Base-by-base conservation (phyloP, 257 asterid species). In the Ajuga chamaepitys region DNA sequence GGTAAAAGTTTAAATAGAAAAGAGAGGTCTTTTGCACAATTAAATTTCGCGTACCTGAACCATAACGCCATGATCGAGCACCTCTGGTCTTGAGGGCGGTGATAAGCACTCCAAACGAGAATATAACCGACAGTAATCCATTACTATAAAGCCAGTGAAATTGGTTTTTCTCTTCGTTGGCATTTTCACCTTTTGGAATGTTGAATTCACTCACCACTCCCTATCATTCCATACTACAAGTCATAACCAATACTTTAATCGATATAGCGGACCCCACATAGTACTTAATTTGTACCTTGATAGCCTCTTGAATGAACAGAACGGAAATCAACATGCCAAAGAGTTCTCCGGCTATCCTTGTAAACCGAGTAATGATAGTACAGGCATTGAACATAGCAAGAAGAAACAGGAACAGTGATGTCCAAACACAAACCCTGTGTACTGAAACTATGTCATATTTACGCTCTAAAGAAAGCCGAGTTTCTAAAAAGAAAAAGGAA, bases 301-400 rank as follows among this genome's bases (percentile, higher is more conserved):
- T 82, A 53, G 96, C 98, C 70, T 88, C 95, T 72, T 88, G 96
- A 58, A 88, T 64, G 85, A 91, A 88, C n/a, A 91, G 94, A 70
- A 88, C 87, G 1, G 88, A 74, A 50, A 91, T 91, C 63, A 88
- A 74, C 98, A 91, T 91, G 83, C 98, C 95, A 57, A 91, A 91
- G 42, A 88, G 94, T 38, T 91, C 98, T 62, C 96, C 95, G 20
- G 98, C 95, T 30, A 88, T 80, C 81, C 98, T 84, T n/a, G 98
- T 91, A 60, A 91, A 91, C 62, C 93, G 87, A 46, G 76, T 65
- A 71, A 91, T 73, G 64, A 85, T 62, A 9, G 81, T 53, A 52
- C 88, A 82, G 68, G 91, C 86, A 30, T 84, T 62, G 68, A 80
- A 76, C 64, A 74, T 70, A 66, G 91, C 91, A 45, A 85, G 82